Evolutionary conservation across 2,329 filamentous ascomycete species (phyloP).

Genomic region (Sphaerulina populicola): DNA sequence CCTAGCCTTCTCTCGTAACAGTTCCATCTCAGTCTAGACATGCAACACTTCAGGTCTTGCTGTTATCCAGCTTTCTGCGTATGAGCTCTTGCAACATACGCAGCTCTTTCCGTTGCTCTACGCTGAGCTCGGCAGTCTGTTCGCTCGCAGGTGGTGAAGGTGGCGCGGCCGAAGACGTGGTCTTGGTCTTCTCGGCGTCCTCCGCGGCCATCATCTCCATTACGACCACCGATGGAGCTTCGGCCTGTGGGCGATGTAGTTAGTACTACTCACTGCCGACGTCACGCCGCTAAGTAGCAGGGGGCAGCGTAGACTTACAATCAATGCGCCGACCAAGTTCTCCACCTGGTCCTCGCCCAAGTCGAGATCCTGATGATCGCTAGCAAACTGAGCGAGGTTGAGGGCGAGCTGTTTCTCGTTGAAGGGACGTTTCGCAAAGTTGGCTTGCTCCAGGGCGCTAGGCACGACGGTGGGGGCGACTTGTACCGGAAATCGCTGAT

Average conservation of each 20-base stretch:
- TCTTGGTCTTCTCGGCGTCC: slow-evolving; percentile 21
- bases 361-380: slow-evolving; percentile 44
- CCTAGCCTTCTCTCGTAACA: background rate
- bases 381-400: slow-evolving; percentile 52
- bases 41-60: slow-evolving; percentile 22
- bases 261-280: slow-evolving; percentile 22
- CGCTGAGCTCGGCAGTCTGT: slow-evolving; percentile 30
- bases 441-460: slow-evolving; percentile 27
- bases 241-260: slow-evolving; percentile 30
- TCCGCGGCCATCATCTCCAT: slow-evolving; percentile 32
- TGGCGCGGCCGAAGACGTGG: slow-evolving; percentile 20
- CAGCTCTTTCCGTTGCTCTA: slow-evolving; percentile 31
- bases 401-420: slow-evolving; percentile 60
- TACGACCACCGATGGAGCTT: slow-evolving; percentile 39
- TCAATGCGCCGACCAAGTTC: slow-evolving; percentile 51
- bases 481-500: slow-evolving; percentile 14
- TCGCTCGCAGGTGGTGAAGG: slow-evolving; percentile 27
- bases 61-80: slow-evolving; percentile 26
- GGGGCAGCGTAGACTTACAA: slow-evolving; percentile 46
- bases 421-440: slow-evolving; percentile 43
- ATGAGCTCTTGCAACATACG: slow-evolving; percentile 33
- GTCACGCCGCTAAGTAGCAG: slow-evolving; percentile 16
- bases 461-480: slow-evolving; percentile 5
- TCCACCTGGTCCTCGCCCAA: slow-evolving; percentile 41
- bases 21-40: background rate